Conservation (phyloP, 371 early-diverging fungal species). For the Syncephalastrum racemosum region DNA sequence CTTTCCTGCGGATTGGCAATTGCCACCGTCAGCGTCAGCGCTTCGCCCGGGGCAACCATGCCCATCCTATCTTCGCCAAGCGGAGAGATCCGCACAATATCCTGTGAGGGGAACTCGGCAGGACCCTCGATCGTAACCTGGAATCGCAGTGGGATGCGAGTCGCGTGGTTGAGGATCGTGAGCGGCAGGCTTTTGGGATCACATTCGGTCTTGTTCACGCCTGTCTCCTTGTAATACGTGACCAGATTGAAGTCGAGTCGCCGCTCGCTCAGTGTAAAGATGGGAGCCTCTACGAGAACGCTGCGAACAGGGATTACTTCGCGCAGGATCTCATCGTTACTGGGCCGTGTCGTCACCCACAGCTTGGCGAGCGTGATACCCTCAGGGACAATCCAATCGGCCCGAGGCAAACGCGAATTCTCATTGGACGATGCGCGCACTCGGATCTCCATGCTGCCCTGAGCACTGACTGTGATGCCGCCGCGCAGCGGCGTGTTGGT, state of each 20-base stretch:
- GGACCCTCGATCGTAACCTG: slow-evolving; percentile 71
- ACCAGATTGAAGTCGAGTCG: slow-evolving; percentile 60
- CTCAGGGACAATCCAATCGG: slow-evolving; percentile 56
- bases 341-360: slow-evolving; percentile 59
- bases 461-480: slow-evolving; percentile 65
- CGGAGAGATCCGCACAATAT: slow-evolving; percentile 56
- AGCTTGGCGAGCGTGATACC: slow-evolving; percentile 62
- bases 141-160: slow-evolving; percentile 65
- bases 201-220: slow-evolving; percentile 33
- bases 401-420: slow-evolving; percentile 53
- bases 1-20: slow-evolving; percentile 63
- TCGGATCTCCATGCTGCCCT: slow-evolving; percentile 74
- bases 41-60: slow-evolving; percentile 57
- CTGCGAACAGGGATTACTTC: slow-evolving; percentile 74
- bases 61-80: slow-evolving; percentile 58
- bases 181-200: slow-evolving; percentile 44
- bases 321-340: slow-evolving; percentile 32
- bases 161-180: slow-evolving; percentile 67
- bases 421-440: slow-evolving; percentile 72
- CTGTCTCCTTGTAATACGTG: slow-evolving; percentile 51
- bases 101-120: slow-evolving; percentile 69
- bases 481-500: slow-evolving; percentile 82
- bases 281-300: slow-evolving; percentile 62
- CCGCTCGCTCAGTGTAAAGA: slow-evolving; percentile 65
- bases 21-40: slow-evolving; percentile 55